These are phyloP conservation scores for Coemansia furcata DNA, from an alignment of 192 early-diverging fungal species.

Conservation along the genomic window DNA sequence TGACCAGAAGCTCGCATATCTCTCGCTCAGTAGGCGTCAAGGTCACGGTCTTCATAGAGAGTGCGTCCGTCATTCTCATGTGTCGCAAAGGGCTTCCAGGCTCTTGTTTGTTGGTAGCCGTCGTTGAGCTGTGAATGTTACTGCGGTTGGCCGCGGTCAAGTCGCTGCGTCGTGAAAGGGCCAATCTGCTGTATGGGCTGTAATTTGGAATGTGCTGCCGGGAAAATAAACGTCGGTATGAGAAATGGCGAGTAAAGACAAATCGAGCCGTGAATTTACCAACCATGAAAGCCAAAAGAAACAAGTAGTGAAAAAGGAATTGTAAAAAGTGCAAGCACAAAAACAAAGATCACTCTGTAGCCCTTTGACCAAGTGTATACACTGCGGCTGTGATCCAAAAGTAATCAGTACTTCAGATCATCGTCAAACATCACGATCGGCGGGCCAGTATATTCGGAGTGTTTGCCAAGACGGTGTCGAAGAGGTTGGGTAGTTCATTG, in stretches of 20 bases:
- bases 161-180: not conserved
- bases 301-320: not conserved
- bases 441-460: too few relatives aligned
- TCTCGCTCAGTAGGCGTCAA: conserved; percentile 62
- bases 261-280: not conserved
- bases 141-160: not conserved
- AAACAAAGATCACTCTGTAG: not conserved
- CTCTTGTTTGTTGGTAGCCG: not conserved
- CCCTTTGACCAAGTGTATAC: not conserved
- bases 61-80: not conserved
- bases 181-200: not conserved
- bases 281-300: not conserved
- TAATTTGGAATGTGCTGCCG: not conserved
- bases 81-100: not conserved
- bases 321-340: not conserved
- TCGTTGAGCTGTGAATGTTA: not conserved
- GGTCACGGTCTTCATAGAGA: conserved; percentile 33
- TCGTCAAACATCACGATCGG: not conserved
- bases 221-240: not conserved
- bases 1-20: conserved; percentile 67
- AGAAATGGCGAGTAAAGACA: conserved; percentile 1
- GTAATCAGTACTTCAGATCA: not conserved
- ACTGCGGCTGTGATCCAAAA: not conserved
- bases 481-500: too few relatives aligned
- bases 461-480: too few relatives aligned